Evolutionary conservation across 257 asterid species (phyloP), one percentile per base, ranked within the genome.

Genomic region (Fraxinus excelsior): DNA sequence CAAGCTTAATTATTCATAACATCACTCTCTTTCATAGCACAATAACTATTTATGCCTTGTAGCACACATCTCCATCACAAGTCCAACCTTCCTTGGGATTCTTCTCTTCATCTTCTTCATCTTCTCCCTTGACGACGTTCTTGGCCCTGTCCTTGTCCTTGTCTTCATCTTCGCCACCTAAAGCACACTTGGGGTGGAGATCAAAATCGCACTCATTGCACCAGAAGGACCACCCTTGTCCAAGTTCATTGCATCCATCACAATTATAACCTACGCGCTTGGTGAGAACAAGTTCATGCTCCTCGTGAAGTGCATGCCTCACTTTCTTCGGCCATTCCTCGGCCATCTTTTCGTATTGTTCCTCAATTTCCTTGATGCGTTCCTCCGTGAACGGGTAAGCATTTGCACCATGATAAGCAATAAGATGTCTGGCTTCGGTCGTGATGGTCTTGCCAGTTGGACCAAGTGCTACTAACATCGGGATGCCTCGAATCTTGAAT

Each of bases 321-420:
- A 82, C 44, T 74, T 86, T 87, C 91, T 86, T 81, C 23, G 98
- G 96, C 98, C 92, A 92, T 72, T 80, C 86, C 80, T 87, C 96
- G 0, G 90, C 88, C 96, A 90, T 86, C 74, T 91, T 96, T 79
- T 87, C 89, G 34, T 49, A 34, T 42, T 83, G 79, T n/a, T 75
- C 85, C 77, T 90, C 93, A 0, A 95, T 66, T 88, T 95, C 97
- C 87, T 93, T 72, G 38, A 88, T 18, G 12, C 96, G 92, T 69
- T 90, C 96, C 18, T 82, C 73, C 0, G 96, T 91, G 85, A 95
- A 95, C 0, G 99, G 97, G 78, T 78, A 95, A 18, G 99, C 97
- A 28, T 85, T 78, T 0, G 96, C 90, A 8, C 97, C 97, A 29
- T 90, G 85, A 67, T 0, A 16, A 86, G 78, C 81, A 80, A 95